These are phyloP conservation scores for Huntiella bhutanensis DNA, from an alignment of 2,329 filamentous ascomycete genomes.

Conservation along the genomic window DNA sequence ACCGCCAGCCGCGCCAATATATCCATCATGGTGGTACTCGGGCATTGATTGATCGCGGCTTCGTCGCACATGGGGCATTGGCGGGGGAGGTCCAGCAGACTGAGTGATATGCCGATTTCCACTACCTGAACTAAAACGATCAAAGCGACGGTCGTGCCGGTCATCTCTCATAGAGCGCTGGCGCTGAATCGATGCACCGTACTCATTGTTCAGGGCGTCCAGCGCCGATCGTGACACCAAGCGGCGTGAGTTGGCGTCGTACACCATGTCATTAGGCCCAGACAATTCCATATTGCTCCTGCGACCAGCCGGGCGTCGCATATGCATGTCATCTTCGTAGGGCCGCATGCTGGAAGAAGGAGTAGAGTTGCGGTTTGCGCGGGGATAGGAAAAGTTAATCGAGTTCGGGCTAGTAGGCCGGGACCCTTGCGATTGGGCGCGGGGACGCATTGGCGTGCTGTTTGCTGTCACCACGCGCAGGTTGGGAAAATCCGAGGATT, in stretches of 20 bases:
- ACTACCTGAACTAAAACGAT: too few species aligned
- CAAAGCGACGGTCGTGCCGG: too few species aligned
- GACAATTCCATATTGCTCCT: slow-evolving; percentile 3
- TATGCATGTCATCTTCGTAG: too few species aligned
- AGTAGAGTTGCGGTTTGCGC: slow-evolving; percentile 23
- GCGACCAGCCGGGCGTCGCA: slow-evolving; percentile 14
- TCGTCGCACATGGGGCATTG: too few species aligned
- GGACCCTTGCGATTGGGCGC: slow-evolving; percentile 23
- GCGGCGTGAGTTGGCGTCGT: slow-evolving; percentile 46
- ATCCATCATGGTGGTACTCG: too few species aligned
- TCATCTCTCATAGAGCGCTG: too few species aligned
- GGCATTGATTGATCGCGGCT: too few species aligned
- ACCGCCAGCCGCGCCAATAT: too few species aligned
- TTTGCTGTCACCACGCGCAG: slow-evolving; percentile 18
- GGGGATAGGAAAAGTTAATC: slow-evolving; percentile 41
- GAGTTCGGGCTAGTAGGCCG: slow-evolving; percentile 30
- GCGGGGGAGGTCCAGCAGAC: too few species aligned
- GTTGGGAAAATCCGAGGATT: slow-evolving; percentile 32
- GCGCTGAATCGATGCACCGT: too few species aligned
- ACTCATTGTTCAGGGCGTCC: slow-evolving; percentile 3
- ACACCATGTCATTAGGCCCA: slow-evolving; percentile 30
- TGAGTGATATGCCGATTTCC: too few species aligned
- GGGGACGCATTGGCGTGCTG: slow-evolving; percentile 21
- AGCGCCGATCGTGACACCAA: slow-evolving; percentile 29
- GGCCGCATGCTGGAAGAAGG: slow-evolving; percentile 14